Conservation (phyloP, 176 grass and related monocot species). For the Rhynchospora pubera region DNA sequence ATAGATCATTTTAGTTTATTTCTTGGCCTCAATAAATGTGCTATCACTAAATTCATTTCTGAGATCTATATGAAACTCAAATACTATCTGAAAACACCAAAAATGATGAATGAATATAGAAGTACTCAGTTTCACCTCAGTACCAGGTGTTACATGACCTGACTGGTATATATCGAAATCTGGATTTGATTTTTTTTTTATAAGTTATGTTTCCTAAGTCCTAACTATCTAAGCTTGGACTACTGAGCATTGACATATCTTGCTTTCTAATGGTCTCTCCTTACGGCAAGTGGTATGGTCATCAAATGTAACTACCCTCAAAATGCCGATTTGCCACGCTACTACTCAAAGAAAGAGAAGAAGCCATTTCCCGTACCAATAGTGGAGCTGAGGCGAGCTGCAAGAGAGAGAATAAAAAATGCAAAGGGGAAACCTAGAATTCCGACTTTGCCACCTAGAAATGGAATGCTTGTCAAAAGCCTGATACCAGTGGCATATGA, state of each 20-base stretch:
- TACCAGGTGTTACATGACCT: background rate
- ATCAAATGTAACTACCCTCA: slow-evolving; percentile 57
- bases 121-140: background rate
- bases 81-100: background rate
- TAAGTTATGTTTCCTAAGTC: background rate
- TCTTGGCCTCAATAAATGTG: background rate
- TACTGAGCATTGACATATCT: background rate
- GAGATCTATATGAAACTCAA: background rate
- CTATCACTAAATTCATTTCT: background rate
- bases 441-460: slow-evolving; percentile 62
- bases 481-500: slow-evolving; percentile 84
- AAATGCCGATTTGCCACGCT: slow-evolving; percentile 74
- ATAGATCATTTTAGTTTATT: background rate
- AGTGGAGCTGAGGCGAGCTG: slow-evolving; percentile 70
- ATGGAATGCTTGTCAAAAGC: slow-evolving; percentile 72
- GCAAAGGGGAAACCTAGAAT: slow-evolving; percentile 49
- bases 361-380: slow-evolving; percentile 95
- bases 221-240: background rate
- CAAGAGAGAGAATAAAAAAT: slow-evolving; percentile 66
- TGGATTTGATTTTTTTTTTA: background rate
- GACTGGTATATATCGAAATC: background rate
- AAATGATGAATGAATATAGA: background rate
- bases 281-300: background rate
- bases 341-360: slow-evolving; percentile 75
- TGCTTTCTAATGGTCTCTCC: background rate